These are phyloP conservation scores for Cerioporus squamosus DNA, from an alignment of 1,284 basidiomycete genomes.

Conservation along the genomic window DNA sequence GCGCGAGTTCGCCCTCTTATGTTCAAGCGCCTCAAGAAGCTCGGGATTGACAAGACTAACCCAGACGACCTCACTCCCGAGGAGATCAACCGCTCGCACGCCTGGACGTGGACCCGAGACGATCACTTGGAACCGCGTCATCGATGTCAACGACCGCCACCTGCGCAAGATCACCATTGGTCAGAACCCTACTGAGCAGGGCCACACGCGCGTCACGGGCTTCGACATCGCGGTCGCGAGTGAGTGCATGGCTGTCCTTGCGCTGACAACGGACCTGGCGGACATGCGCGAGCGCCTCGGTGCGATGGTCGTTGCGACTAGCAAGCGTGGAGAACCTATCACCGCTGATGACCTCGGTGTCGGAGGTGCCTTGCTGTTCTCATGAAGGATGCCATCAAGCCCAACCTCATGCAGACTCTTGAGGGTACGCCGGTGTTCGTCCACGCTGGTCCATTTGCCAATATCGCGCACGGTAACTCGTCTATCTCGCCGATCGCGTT, in stretches of 20 bases:
- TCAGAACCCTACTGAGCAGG: slow-evolving; percentile 89
- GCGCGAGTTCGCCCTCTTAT: slow-evolving; percentile 94
- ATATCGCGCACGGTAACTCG: slow-evolving; percentile 99
- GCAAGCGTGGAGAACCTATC: slow-evolving; percentile 88
- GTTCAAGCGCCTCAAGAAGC: slow-evolving; percentile 93
- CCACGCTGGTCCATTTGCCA: slow-evolving; percentile 98
- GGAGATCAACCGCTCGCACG: slow-evolving; percentile 88
- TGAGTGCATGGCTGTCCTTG: slow-evolving; percentile 98
- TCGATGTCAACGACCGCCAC: slow-evolving; percentile 98
- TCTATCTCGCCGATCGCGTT: slow-evolving; percentile 96
- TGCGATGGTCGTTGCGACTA: slow-evolving; percentile 96
- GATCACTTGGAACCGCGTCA: slow-evolving; percentile 97
- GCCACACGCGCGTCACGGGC: slow-evolving; percentile 86
- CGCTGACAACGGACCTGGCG: slow-evolving; percentile 84
- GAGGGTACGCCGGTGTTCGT: slow-evolving; percentile 99
- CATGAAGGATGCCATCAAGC: slow-evolving; percentile 99
- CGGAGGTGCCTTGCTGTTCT: slow-evolving; percentile 96
- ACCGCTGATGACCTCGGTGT: slow-evolving; percentile 98
- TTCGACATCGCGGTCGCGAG: slow-evolving; percentile 98
- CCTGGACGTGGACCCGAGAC: slow-evolving; percentile 90
- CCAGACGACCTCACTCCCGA: slow-evolving; percentile 93
- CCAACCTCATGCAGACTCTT: slow-evolving; percentile 98
- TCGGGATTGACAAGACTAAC: slow-evolving; percentile 94
- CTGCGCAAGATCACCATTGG: slow-evolving; percentile 95
- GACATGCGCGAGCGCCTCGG: slow-evolving; percentile 95